Percentiles rank a stretch among this genome's conserved stretches.
phyloP scores from a whole-genome alignment of 2,329 filamentous ascomycete genomes.

The Ampelomyces quisqualis region DNA sequence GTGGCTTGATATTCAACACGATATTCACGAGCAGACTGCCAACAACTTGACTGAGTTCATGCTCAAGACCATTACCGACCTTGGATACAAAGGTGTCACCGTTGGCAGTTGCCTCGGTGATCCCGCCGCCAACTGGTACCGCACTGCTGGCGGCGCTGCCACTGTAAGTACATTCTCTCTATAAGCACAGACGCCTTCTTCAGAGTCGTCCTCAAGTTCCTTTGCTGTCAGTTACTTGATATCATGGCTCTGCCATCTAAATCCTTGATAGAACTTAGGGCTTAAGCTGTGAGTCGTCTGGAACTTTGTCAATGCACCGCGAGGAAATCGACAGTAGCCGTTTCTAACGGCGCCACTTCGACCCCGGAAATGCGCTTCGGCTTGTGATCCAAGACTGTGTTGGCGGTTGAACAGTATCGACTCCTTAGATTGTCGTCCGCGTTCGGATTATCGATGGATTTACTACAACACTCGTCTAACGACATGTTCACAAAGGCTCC shows the following conservation, averaged over 20 bases:
- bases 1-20: slow-evolving; percentile 58
- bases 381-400: slow-evolving; percentile 3
- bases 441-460: slow-evolving; percentile 5
- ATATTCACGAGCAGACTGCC: slow-evolving; percentile 51
- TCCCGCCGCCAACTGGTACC: slow-evolving; percentile 52
- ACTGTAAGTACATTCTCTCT: slow-evolving; percentile 15
- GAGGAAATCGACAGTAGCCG: slow-evolving; percentile 3
- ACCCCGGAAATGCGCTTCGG: slow-evolving; percentile 4
- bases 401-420: slow-evolving; percentile 1
- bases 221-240: slow-evolving; percentile 1
- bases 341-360: background rate
- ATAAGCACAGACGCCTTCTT: slow-evolving; percentile 3
- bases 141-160: slow-evolving; percentile 42
- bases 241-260: slow-evolving; percentile 16
- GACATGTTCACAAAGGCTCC: slow-evolving; percentile 3
- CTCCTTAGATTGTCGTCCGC: slow-evolving; percentile 6
- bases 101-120: slow-evolving; percentile 53
- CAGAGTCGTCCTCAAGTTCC: slow-evolving; percentile 10
- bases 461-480: slow-evolving; percentile 8
- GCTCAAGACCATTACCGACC: slow-evolving; percentile 43
- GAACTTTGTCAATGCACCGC: background rate
- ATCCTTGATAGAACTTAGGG: slow-evolving; percentile 11
- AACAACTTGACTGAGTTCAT: slow-evolving; percentile 49
- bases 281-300: slow-evolving; percentile 7
- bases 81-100: slow-evolving; percentile 50